These are phyloP conservation scores for Blastocystis sp. DNA, from an alignment of 352 stramenopile genomes.

Conservation along the genomic window DNA sequence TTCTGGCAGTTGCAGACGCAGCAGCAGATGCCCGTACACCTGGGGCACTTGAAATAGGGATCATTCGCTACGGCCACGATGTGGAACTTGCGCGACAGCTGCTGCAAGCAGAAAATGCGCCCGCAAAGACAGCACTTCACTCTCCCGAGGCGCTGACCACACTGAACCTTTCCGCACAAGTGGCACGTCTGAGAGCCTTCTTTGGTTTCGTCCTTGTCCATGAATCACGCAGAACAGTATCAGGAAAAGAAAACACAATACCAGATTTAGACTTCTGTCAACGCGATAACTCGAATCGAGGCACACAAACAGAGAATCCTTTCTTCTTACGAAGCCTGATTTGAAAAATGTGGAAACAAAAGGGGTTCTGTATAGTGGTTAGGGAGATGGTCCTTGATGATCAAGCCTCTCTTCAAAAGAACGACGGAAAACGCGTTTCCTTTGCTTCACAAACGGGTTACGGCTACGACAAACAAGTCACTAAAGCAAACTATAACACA, in stretches of 20 bases:
- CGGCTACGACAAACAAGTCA: not conserved
- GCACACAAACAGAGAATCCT: not conserved
- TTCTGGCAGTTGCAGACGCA: constrained; percentile 62
- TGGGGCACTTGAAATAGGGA: constrained; percentile 66
- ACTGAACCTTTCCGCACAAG: constrained; percentile 67
- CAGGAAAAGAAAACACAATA: not conserved
- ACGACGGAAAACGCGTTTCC: not conserved
- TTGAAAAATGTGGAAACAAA: constrained; percentile 20
- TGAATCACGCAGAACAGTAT: not conserved
- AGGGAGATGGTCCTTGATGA: not conserved
- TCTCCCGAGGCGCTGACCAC: constrained; percentile 55
- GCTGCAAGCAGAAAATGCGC: constrained; percentile 65
- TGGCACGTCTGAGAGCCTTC: constrained; percentile 61
- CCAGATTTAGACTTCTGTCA: not conserved
- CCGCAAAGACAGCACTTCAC: constrained; percentile 51
- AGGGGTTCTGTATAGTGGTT: not conserved
- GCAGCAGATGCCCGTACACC: constrained; percentile 60
- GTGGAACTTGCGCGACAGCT: constrained; percentile 59
- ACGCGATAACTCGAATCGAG: not conserved
- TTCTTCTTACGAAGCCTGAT: not conserved
- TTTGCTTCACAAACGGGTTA: not conserved
- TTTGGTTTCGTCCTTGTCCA: constrained; percentile 34
- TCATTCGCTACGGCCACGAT: constrained; percentile 58
- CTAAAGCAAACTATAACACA: constrained; percentile 33
- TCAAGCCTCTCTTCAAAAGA: not conserved